Evolutionary conservation across 2,329 filamentous ascomycete species (phyloP).

Genomic region (Fusarium anguioides): DNA sequence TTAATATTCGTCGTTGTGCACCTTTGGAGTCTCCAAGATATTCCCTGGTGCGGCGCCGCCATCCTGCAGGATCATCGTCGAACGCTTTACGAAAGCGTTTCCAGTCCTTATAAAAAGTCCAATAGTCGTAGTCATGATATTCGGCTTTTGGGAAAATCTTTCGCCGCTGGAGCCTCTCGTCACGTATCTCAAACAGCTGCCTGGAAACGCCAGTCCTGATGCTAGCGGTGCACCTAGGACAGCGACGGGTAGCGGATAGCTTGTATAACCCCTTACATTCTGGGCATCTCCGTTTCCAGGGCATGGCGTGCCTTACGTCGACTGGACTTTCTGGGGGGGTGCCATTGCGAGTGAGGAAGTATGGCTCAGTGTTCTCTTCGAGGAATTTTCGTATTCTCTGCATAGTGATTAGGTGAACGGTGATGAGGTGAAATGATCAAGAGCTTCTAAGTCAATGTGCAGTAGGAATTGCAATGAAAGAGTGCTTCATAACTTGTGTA

Average conservation of each 20-base stretch:
- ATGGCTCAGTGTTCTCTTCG: neutral
- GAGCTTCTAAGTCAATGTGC: neutral
- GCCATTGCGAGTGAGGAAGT: neutral
- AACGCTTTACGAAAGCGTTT: constrained; percentile 34
- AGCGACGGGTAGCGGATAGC: constrained; percentile 28
- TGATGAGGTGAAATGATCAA: neutral
- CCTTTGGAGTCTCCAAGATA: neutral
- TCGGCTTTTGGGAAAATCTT: too few species aligned
- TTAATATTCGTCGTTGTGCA: neutral
- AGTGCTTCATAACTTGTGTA: neutral
- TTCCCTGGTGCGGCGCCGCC: constrained; percentile 5
- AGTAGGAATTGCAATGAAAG: neutral
- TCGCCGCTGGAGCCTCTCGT: too few species aligned
- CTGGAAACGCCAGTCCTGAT: neutral
- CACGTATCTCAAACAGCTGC: too few species aligned
- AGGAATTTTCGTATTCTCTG: neutral
- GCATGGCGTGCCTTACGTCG: neutral
- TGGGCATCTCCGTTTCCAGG: constrained; percentile 52
- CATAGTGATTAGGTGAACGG: neutral
- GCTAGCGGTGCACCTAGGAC: constrained; percentile 9
- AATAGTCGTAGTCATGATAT: constrained; percentile 46
- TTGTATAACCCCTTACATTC: constrained; percentile 44
- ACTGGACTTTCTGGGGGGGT: neutral
- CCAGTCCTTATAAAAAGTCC: constrained; percentile 48
- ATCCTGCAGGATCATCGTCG: neutral